A percentile compares a stretch with the other conserved stretches of the same genome.
phyloP scores from a whole-genome alignment of 225 moss, liverwort and hornwort species.

The Sphagnum contortum region DNA sequence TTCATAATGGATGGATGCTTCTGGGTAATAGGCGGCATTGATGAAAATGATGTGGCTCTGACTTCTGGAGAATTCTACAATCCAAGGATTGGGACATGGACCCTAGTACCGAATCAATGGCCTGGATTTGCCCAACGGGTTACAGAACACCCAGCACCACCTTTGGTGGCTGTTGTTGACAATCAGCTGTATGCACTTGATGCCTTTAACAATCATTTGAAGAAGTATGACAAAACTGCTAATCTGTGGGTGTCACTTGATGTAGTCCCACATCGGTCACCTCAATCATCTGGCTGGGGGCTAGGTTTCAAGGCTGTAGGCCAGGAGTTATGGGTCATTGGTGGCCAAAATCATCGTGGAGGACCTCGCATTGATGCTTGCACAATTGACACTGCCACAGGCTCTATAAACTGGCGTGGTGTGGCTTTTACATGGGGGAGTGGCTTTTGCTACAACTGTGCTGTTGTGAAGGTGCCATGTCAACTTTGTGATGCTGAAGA shows the following conservation, averaged over 20 bases:
- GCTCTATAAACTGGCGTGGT: slow-evolving; percentile 1
- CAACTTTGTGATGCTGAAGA: no score
- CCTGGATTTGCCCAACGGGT: not conserved
- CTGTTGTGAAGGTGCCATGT: slow-evolving; percentile 6
- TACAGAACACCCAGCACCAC: slow-evolving; percentile 15
- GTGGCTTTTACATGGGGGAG: slow-evolving; percentile 1
- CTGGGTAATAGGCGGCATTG: slow-evolving; percentile 30
- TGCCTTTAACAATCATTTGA: slow-evolving; percentile 23
- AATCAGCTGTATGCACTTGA: slow-evolving; percentile 40
- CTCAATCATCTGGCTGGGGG: slow-evolving; percentile 40
- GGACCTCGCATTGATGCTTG: slow-evolving; percentile 1
- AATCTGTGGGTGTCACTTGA: slow-evolving; percentile 27
- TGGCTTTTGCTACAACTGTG: slow-evolving; percentile 6
- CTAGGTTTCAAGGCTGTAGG: slow-evolving; percentile 43
- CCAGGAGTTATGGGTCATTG: slow-evolving; percentile 42
- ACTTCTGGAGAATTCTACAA: slow-evolving; percentile 27
- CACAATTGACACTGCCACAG: not conserved
- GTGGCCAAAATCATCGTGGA: slow-evolving; percentile 7
- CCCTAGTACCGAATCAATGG: slow-evolving; percentile 18
- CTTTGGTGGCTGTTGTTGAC: slow-evolving; percentile 35
- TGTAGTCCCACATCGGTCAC: slow-evolving; percentile 20
- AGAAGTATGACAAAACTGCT: slow-evolving; percentile 22
- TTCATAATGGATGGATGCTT: slow-evolving; percentile 35
- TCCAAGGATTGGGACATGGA: slow-evolving; percentile 15
- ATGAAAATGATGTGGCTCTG: slow-evolving; percentile 6